Evolutionary conservation across 1,139 yeast species (phyloP).

Genomic region (Blastobotrys elegans): DNA sequence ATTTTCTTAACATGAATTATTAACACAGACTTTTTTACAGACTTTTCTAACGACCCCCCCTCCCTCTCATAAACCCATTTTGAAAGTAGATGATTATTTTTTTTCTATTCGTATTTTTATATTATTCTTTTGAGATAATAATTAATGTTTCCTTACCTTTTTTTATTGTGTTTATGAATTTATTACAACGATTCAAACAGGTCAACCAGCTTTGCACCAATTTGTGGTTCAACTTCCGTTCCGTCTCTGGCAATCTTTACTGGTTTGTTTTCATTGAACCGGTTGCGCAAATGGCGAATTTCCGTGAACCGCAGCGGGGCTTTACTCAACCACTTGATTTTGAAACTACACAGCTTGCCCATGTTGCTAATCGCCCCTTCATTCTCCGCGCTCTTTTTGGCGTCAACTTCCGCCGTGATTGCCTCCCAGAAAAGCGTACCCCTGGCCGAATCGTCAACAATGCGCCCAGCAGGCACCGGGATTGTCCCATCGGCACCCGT

Average conservation of each 20-base stretch:
- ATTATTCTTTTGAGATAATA: background rate
- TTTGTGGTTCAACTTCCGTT: constrained; percentile 36
- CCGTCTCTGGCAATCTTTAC: constrained; percentile 41
- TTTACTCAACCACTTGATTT: constrained; percentile 35
- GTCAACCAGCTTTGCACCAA: constrained; percentile 31
- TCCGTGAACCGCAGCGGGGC: constrained; percentile 32
- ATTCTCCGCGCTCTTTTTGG: background rate
- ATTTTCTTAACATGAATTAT: background rate
- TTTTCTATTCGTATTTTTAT: constrained; percentile 9
- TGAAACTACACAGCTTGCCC: constrained; percentile 28
- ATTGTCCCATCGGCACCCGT: constrained; percentile 24
- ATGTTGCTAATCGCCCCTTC: background rate
- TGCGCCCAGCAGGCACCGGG: constrained; percentile 36
- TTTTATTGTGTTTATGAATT: background rate
- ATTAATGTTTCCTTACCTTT: background rate
- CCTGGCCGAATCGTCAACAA: constrained; percentile 37
- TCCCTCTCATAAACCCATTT: too few relatives aligned
- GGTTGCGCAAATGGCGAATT: constrained; percentile 33
- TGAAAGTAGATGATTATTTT: background rate
- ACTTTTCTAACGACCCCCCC: background rate
- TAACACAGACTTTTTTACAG: background rate
- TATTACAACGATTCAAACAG: constrained; percentile 22
- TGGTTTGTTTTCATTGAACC: constrained; percentile 35
- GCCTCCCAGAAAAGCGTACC: constrained; percentile 41
- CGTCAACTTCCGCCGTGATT: background rate